Percentiles rank a stretch among this genome's conserved stretches.
These are phyloP conservation scores for Cornus suecica DNA, from an alignment of 148 eudicot species.

Conservation along the genomic window DNA sequence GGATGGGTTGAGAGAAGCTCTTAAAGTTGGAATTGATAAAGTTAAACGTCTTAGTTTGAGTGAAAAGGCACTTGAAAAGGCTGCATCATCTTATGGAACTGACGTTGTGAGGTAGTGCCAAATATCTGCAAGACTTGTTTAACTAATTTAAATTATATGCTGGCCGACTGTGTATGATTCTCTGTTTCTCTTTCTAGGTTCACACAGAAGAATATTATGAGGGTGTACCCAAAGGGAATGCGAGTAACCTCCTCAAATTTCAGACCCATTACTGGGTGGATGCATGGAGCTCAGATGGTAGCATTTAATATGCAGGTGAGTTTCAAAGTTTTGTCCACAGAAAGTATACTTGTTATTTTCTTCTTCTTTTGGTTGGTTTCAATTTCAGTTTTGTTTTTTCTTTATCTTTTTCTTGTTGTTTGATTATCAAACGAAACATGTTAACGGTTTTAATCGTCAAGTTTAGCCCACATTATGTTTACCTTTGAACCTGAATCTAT, in stretches of 20 bases:
- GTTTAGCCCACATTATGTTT: no score
- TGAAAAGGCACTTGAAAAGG: slow-evolving; percentile 68
- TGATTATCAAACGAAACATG: no score
- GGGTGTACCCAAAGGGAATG: slow-evolving; percentile 77
- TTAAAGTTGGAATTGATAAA: slow-evolving; percentile 41
- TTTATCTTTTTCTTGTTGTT: no score
- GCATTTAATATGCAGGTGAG: slow-evolving; percentile 83
- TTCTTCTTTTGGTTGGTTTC: no score
- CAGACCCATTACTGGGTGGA: slow-evolving; percentile 61
- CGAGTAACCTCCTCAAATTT: slow-evolving; percentile 71
- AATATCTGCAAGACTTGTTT: background rate
- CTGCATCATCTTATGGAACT: slow-evolving; percentile 40
- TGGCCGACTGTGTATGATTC: background rate
- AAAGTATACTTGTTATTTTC: no score
- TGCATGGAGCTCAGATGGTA: slow-evolving; percentile 83
- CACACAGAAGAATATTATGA: slow-evolving; percentile 56
- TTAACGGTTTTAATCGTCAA: no score
- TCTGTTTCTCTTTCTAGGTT: slow-evolving; percentile 36
- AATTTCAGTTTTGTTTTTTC: no score
- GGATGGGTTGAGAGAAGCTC: slow-evolving; percentile 47
- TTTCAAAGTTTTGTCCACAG: background rate
- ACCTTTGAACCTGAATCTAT: no score
- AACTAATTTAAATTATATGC: background rate
- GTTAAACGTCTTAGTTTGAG: slow-evolving; percentile 78
- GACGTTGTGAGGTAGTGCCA: slow-evolving; percentile 57